Evolutionary conservation across 2,329 filamentous ascomycete genomes (phyloP).

Genomic region (Lachnellula arida): DNA sequence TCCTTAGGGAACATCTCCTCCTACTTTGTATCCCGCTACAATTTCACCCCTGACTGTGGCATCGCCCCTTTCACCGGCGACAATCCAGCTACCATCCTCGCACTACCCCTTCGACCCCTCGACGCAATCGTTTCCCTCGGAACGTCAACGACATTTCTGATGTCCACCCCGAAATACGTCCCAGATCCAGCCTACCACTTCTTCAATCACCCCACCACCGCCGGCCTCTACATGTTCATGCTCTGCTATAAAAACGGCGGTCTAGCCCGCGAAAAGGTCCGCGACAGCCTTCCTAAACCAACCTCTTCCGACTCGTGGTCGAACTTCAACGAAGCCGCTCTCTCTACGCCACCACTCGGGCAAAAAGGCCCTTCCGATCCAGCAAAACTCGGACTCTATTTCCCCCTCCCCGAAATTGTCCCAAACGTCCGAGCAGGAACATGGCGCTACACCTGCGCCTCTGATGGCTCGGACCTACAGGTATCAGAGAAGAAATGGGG

Average conservation of each 20-base stretch:
- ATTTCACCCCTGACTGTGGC: conserved; percentile 69
- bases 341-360: conserved; percentile 65
- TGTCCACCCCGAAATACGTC: conserved; percentile 89
- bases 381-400: conserved; percentile 91
- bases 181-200: conserved; percentile 92
- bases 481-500: conserved; percentile 43
- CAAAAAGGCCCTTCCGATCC: conserved; percentile 48
- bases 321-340: conserved; percentile 70
- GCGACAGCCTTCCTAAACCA: conserved; percentile 66
- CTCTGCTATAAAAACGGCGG: conserved; percentile 99
- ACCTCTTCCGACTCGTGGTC: conserved; percentile 62
- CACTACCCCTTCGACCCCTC: conserved; percentile 77
- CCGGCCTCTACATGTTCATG: conserved; percentile 98
- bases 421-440: conserved; percentile 83
- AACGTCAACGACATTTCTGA: conserved; percentile 94
- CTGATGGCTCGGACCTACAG: conserved; percentile 49
- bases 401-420: conserved; percentile 91
- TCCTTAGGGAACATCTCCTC: conserved; percentile 68
- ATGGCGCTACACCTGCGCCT: conserved; percentile 69
- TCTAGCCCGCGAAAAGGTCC: conserved; percentile 82
- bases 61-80: conserved; percentile 90
- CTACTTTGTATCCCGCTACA: conserved; percentile 77
- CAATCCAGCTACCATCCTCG: conserved; percentile 92
- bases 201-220: conserved; percentile 93
- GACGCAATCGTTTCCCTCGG: conserved; percentile 94